These are phyloP conservation scores for Adansonia grandidieri DNA, from an alignment of 441 rosid species.

Conservation along the genomic window DNA sequence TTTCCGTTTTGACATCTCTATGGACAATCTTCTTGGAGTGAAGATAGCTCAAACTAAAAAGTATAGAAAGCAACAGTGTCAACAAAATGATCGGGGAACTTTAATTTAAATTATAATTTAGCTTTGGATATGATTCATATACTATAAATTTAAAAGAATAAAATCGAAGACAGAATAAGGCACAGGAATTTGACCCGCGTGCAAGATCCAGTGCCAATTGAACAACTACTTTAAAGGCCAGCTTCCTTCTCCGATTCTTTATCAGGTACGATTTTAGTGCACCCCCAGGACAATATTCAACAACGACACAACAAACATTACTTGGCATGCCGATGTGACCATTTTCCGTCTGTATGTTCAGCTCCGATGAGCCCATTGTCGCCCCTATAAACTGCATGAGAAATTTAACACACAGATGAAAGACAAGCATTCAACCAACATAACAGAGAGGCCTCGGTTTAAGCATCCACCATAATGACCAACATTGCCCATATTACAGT, in stretches of 20 bases:
- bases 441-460: constrained; percentile 2
- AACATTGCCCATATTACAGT: not conserved
- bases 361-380: constrained; percentile 64
- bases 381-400: constrained; percentile 69
- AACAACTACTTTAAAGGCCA: constrained; percentile 71
- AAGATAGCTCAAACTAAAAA: constrained; percentile 62
- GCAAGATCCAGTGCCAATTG: constrained; percentile 75
- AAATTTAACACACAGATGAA: constrained; percentile 9
- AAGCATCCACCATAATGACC: not conserved
- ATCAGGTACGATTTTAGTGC: constrained; percentile 72
- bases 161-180: constrained; percentile 16
- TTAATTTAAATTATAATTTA: not conserved
- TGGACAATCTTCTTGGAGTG: constrained; percentile 72
- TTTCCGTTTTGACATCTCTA: constrained; percentile 80
- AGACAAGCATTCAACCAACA: constrained; percentile 7
- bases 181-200: constrained; percentile 54
- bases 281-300: constrained; percentile 75
- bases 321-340: constrained; percentile 69
- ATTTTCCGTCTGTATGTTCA: constrained; percentile 63
- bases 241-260: constrained; percentile 68
- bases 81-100: not conserved
- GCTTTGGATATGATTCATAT: not conserved
- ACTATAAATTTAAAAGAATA: constrained; percentile 6
- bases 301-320: constrained; percentile 68
- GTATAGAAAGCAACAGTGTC: not conserved